A percentile compares a stretch with the other conserved stretches of the same genome.
phyloP scores from a whole-genome alignment of 2,329 filamentous ascomycete genomes.

The Eurotiales sp. region DNA sequence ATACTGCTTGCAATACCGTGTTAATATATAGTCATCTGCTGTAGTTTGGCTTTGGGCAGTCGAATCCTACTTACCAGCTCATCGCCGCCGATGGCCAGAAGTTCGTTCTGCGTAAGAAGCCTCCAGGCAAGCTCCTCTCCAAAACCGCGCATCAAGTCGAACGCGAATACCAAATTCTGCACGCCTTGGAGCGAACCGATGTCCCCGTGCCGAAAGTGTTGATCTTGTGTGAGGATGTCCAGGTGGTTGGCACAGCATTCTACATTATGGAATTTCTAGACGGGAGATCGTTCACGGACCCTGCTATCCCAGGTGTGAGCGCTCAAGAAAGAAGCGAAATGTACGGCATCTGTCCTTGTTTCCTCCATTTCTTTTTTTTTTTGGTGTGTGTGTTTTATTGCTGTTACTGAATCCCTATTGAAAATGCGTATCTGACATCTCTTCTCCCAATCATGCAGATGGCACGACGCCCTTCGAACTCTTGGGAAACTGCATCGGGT shows the following conservation, averaged over 20 bases:
- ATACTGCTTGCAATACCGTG: background rate
- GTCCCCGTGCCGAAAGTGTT: conserved; percentile 83
- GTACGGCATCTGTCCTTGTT: conserved; percentile 42
- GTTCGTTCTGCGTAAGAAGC: conserved; percentile 96
- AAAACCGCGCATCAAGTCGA: conserved; percentile 96
- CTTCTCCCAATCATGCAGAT: conserved; percentile 45
- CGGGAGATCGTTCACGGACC: conserved; percentile 89
- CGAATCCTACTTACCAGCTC: conserved; percentile 93
- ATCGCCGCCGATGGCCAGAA: conserved; percentile 65
- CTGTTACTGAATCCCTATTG: background rate
- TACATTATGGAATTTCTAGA: conserved; percentile 97
- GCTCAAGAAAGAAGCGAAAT: conserved; percentile 68
- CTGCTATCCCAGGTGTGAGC: conserved; percentile 69
- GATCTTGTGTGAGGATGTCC: conserved; percentile 78
- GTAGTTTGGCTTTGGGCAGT: conserved; percentile 95
- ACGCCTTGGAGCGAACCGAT: conserved; percentile 72
- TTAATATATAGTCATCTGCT: background rate
- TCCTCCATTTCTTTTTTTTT: too few relatives aligned
- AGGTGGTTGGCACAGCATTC: conserved; percentile 82
- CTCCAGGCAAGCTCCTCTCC: conserved; percentile 87
- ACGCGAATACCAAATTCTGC: conserved; percentile 87
- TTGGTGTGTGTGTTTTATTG: too few relatives aligned
- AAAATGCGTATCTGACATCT: background rate
- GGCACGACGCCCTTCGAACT: conserved; percentile 77
- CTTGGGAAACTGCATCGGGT: conserved; percentile 83